These are phyloP conservation scores for Fagopyrum tataricum DNA, from an alignment of 148 eudicot genomes.

Conservation along the genomic window DNA sequence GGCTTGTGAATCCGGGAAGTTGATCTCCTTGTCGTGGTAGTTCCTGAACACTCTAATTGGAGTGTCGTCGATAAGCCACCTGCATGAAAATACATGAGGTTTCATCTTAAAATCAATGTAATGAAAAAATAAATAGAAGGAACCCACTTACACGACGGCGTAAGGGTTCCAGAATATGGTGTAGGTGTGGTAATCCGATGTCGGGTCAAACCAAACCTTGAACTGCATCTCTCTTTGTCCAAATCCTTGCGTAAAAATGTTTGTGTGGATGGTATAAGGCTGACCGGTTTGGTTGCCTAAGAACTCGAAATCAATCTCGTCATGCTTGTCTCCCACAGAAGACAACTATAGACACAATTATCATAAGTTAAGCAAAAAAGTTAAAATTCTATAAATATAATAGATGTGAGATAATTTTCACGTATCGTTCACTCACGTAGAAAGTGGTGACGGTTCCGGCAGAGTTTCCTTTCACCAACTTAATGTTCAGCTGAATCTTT, in stretches of 20 bases:
- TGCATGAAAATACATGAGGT: not conserved
- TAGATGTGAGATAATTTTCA: too few relatives aligned
- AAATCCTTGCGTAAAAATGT: conserved; percentile 13
- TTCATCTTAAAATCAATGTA: not conserved
- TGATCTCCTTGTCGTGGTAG: conserved; percentile 14
- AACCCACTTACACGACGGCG: conserved; percentile 24
- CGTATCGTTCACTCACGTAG: conserved; percentile 16
- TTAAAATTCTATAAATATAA: too few relatives aligned
- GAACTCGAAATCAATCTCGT: conserved; percentile 34
- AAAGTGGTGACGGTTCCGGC: conserved; percentile 39
- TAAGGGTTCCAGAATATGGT: conserved; percentile 26
- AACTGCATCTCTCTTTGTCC: conserved; percentile 20
- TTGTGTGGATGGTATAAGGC: conserved; percentile 30
- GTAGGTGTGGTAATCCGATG: conserved; percentile 27
- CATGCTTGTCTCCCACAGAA: conserved; percentile 14
- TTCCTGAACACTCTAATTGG: conserved; percentile 20
- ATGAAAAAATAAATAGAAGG: not conserved
- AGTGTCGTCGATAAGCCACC: conserved; percentile 3
- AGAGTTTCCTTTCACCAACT: conserved; percentile 26
- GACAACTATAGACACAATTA: conserved; percentile 14
- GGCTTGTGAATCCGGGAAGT: conserved; percentile 9
- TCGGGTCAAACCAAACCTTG: conserved; percentile 35
- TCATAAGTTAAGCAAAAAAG: too few relatives aligned
- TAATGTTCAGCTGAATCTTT: conserved; percentile 20
- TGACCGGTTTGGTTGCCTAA: conserved; percentile 26